Evolutionary conservation across 2,329 filamentous ascomycete species (phyloP).

Genomic region (Pseudogymnoascus destructans): DNA sequence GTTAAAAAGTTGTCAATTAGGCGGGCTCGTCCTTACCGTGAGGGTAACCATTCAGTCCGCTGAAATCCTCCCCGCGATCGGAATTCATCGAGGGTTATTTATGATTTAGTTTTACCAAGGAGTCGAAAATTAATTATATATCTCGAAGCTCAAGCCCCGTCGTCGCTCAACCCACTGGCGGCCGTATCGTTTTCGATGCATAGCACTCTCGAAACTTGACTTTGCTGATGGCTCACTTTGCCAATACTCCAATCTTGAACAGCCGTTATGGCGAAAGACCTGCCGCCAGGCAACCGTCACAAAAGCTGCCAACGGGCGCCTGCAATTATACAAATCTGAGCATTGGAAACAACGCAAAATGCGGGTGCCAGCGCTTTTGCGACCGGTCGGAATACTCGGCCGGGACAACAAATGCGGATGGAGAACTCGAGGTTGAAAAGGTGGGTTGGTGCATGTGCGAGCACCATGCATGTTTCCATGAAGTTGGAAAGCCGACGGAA

Average conservation of each 20-base stretch:
- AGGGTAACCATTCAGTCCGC: neutral
- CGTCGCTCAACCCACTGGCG: slow-evolving; percentile 1
- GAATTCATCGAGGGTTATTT: slow-evolving; percentile 1
- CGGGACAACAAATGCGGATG: neutral
- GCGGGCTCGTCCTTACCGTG: neutral
- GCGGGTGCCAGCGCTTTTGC: slow-evolving; percentile 43
- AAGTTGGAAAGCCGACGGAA: slow-evolving; percentile 13
- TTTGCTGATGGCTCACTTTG: slow-evolving; percentile 23
- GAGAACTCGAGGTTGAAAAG: slow-evolving; percentile 8
- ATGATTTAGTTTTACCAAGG: slow-evolving; percentile 3
- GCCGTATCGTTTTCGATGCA: neutral
- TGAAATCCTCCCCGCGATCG: slow-evolving; percentile 3
- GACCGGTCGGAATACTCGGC: slow-evolving; percentile 24
- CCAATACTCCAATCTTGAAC: slow-evolving; percentile 23
- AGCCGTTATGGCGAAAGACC: slow-evolving; percentile 16
- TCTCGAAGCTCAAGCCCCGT: neutral
- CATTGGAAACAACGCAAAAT: slow-evolving; percentile 30
- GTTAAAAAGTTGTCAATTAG: slow-evolving; percentile 7
- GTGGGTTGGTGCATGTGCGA: slow-evolving; percentile 35
- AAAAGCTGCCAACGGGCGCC: slow-evolving; percentile 32
- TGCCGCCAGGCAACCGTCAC: slow-evolving; percentile 13
- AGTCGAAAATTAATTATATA: neutral
- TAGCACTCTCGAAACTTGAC: neutral
- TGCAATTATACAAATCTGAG: slow-evolving; percentile 39
- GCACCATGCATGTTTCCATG: slow-evolving; percentile 45